phyloP scores from a whole-genome alignment of 1,284 basidiomycete genomes.

The Malassezia nana region DNA sequence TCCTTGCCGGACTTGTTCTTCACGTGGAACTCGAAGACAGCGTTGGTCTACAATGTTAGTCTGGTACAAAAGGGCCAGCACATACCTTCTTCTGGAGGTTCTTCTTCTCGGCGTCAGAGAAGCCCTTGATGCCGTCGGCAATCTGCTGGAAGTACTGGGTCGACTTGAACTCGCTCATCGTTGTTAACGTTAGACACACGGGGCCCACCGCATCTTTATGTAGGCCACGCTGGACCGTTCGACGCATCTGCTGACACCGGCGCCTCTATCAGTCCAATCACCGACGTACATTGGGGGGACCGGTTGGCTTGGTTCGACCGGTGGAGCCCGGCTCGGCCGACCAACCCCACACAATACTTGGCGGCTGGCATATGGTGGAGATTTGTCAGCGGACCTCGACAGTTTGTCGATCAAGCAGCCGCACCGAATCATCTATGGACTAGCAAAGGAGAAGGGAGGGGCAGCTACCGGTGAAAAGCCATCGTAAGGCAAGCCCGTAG shows the following conservation, averaged over 20 bases:
- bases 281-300: neutral
- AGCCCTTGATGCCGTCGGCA: slow-evolving; percentile 57
- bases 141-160: slow-evolving; percentile 52
- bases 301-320: neutral
- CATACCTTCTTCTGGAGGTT: slow-evolving; percentile 73
- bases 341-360: neutral
- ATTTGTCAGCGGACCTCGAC: no score
- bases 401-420: no score
- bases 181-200: neutral
- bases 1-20: slow-evolving; percentile 68
- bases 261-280: neutral
- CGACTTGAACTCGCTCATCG: slow-evolving; percentile 45
- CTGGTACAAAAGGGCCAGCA: neutral
- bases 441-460: no score
- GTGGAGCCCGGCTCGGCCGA: neutral
- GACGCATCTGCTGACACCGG: neutral
- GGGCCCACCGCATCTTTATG: neutral
- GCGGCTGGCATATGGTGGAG: neutral
- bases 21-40: slow-evolving; percentile 78
- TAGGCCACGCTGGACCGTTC: neutral
- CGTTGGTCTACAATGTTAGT: slow-evolving; percentile 62
- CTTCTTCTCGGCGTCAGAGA: slow-evolving; percentile 65
- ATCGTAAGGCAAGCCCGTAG: no score
- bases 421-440: no score
- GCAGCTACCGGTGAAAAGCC: no score